Evolutionary conservation across 129 eudicot species (phyloP).

Genomic region (Escallonia herrerae): DNA sequence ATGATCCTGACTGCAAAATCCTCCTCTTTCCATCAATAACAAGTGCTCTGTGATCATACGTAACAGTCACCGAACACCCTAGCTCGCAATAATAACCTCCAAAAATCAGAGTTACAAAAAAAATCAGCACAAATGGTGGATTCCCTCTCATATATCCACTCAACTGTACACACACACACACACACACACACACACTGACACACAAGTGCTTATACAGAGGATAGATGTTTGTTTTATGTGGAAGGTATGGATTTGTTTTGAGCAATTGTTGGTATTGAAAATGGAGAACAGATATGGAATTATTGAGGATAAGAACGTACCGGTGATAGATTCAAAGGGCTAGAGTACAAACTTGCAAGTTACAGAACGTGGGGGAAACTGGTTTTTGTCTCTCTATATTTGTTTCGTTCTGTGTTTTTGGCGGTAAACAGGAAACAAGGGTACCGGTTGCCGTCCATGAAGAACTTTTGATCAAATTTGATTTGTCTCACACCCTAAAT

Average conservation of each 20-base stretch:
- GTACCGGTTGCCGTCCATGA: too few relatives aligned
- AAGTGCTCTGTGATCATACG: conserved; percentile 61
- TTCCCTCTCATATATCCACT: conserved; percentile 25
- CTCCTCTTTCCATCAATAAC: conserved; percentile 71
- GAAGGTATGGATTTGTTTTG: conserved; percentile 12
- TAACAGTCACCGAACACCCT: conserved; percentile 40
- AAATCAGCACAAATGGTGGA: conserved; percentile 13
- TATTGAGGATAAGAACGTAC: conserved; percentile 12
- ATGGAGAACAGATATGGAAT: conserved; percentile 6
- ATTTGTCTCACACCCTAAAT: too few relatives aligned
- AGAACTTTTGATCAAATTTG: too few relatives aligned
- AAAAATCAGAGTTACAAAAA: conserved; percentile 26
- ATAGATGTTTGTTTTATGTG: conserved; percentile 13
- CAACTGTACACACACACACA: not conserved
- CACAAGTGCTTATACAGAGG: not conserved
- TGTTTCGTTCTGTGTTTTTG: too few relatives aligned
- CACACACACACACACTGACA: not conserved
- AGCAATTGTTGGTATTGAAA: conserved; percentile 22
- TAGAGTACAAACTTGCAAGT: not conserved
- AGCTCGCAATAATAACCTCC: conserved; percentile 32
- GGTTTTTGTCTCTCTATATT: too few relatives aligned
- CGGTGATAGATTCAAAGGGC: conserved; percentile 1
- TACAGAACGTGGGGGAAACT: too few relatives aligned
- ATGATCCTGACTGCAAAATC: conserved; percentile 66
- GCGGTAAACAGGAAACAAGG: too few relatives aligned